Evolutionary conservation across 75 land plant species (phyloP), one percentile per base, ranked within the genome.

Genomic region (Picea glauca): DNA sequence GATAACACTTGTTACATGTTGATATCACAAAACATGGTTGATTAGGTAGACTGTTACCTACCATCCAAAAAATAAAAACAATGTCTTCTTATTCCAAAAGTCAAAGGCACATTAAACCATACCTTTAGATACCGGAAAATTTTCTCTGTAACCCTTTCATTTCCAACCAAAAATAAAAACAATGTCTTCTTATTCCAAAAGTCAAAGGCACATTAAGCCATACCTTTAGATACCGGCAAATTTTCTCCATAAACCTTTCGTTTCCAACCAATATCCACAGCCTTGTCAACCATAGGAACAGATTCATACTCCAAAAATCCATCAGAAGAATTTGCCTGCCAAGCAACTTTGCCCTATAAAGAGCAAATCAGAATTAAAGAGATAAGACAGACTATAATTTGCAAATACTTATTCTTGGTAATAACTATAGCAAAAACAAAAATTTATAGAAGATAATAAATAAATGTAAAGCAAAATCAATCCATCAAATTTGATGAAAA

Each of bases 271-370:
- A 79, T 21, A 76, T 87, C 84, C 35, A 90, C 80, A 46, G 76
- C 73, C 81, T 91, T 91, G 58, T 90, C 92, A 76, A 89, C 84
- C 81, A 91, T 80, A 18, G 87, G 93, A 57, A 88, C 60, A 50
- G 58, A 74, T n/a, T 80, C 80, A 33, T 81, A 76, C 77, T 66
- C 60, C 13, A 81, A 62, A 33, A 84, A 82, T 56, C 63, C 82
- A 80, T 68, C 83, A 17, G 81, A 75, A 82, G 81, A 72, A 58
- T 77, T 58, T 81, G 61, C 77, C 84, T 91, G 35, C 74, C 89
- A 88, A 81, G 84, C 58, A 57, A 54, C 6, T 20, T 74, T 74
- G 20, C 76, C 54, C 76, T 74, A 54, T 31, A 57, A 26, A 57
- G 58, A n/a, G 11, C 17, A 40, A 70, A 33, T 8, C 38, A 18